Evolutionary conservation across 2,329 filamentous ascomycete genomes (phyloP), one percentile per base, ranked within the genome.

Genomic region (Pseudocercospora macadamiae): DNA sequence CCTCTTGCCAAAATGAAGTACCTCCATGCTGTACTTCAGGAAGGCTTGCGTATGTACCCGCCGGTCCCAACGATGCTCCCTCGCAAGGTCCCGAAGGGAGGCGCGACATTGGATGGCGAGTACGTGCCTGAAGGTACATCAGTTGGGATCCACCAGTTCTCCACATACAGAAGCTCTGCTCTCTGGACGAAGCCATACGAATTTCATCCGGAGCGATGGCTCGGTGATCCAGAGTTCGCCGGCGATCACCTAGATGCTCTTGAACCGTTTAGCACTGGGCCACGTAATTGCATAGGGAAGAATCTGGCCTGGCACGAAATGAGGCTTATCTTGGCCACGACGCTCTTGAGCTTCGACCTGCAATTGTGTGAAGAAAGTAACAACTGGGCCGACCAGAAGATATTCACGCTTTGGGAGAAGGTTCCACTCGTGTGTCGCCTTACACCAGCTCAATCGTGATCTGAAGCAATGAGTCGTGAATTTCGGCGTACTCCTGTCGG

Each of bases 311-410:
- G 47, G 53, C 53, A 55, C 28, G 75, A 78, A 60, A 71, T 75
- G 63, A 66, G 71, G 4, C 49, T 79, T 3, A 67, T 75, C 1
- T 64, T 80, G n/a, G 67, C 75, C 10, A 70, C 70, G 16, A 44
- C 75, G 1, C 36, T 79, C 8, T 73, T 68, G 54, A 62, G 69
- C 4, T 79, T 79, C 55, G 74, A 80, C 59, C 9, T 73, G 37
- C 34, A 67, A 55, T 47, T 72, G 25, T 64, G 64, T 39, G 58
- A 62, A 8, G 66, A 73, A 58, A 66, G 64, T 25, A 44, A 52
- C 14, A 54, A 65, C 5, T 74, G 72, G 72, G 52, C 45, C 2
- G 61, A 73, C n/a, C 72, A 74, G 63, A 69, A 67, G 45, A 59
- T 69, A 5, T 73, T 62, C 36, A 51, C 61, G 1, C 48, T 74